Conservation (phyloP, 1,284 basidiomycete genomes). For the Thelephora terrestris region DNA sequence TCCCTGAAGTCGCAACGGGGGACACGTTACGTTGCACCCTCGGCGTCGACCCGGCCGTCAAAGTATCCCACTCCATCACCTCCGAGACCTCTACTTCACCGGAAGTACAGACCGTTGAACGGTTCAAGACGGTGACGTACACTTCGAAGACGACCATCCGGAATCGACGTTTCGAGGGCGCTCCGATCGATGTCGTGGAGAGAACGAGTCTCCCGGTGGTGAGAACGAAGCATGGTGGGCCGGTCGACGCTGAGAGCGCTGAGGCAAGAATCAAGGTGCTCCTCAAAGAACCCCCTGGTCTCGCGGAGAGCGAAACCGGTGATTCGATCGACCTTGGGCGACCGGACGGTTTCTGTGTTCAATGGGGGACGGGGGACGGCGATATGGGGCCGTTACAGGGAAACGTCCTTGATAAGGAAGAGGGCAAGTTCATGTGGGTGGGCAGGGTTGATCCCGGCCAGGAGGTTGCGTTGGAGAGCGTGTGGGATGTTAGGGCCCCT, state of each 20-base stretch:
- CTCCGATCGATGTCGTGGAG: conserved; percentile 13
- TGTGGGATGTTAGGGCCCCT: conserved; percentile 43
- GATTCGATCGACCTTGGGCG: too few relatives aligned
- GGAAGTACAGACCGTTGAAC: conserved; percentile 28
- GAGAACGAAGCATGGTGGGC: too few relatives aligned
- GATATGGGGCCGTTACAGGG: conserved; percentile 9
- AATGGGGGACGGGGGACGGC: conserved; percentile 13
- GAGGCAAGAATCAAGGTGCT: conserved; percentile 30
- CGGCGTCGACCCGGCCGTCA: conserved; percentile 37
- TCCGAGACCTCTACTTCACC: too few relatives aligned
- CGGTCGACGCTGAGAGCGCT: neutral
- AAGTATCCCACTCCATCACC: conserved; percentile 30
- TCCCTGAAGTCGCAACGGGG: conserved; percentile 37
- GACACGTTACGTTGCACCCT: conserved; percentile 45
- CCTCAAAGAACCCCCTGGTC: conserved; percentile 34
- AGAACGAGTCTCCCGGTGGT: conserved; percentile 16
- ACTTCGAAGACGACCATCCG: conserved; percentile 33
- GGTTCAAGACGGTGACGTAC: conserved; percentile 32
- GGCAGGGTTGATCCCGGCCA: conserved; percentile 16
- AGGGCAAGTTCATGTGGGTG: conserved; percentile 22
- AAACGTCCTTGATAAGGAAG: conserved; percentile 10
- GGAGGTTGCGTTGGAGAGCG: conserved; percentile 30
- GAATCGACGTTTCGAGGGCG: conserved; percentile 39
- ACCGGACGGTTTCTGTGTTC: too few relatives aligned
- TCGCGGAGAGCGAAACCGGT: conserved; percentile 35